Evolutionary conservation across 768 basidiomycete species (phyloP).

Genomic region (Tylopilus intermedius): DNA sequence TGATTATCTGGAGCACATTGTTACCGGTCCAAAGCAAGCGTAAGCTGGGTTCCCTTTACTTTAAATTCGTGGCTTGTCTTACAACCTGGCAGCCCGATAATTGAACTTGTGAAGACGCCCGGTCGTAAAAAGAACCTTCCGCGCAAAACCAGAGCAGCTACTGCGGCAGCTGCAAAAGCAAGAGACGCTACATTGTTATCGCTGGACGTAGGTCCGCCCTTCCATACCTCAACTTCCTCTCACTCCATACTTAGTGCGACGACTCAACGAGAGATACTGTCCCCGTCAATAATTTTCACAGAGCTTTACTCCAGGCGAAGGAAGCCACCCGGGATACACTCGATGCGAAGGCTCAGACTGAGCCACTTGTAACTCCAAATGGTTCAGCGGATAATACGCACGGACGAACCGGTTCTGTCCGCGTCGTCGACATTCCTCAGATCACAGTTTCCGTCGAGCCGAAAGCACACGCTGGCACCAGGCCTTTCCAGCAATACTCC

Average conservation of each 20-base stretch:
- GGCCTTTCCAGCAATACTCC: conserved; percentile 1
- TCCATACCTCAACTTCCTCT: conserved; percentile 1
- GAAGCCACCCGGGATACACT: conserved; percentile 8
- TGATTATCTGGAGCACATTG: conserved; percentile 68
- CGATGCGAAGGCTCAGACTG: neutral
- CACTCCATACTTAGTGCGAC: conserved; percentile 31
- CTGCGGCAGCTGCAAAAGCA: conserved; percentile 40
- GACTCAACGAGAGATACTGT: conserved; percentile 36
- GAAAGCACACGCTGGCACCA: neutral
- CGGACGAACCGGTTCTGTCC: conserved; percentile 1
- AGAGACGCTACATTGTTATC: conserved; percentile 38
- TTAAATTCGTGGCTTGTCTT: neutral
- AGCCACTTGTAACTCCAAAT: neutral
- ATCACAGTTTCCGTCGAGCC: conserved; percentile 5
- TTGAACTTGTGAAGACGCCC: conserved; percentile 82
- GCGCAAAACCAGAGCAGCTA: conserved; percentile 45
- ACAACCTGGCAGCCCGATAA: conserved; percentile 48
- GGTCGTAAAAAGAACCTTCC: conserved; percentile 60
- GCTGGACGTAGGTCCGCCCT: conserved; percentile 39
- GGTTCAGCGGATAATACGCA: neutral
- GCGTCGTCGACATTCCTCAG: conserved; percentile 5
- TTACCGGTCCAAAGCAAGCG: conserved; percentile 64
- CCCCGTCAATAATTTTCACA: conserved; percentile 45
- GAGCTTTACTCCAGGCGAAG: conserved; percentile 38
- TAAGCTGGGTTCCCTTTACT: conserved; percentile 28